Evolutionary conservation across 129 eudicot species (phyloP).

Genomic region (Mikania micrantha): DNA sequence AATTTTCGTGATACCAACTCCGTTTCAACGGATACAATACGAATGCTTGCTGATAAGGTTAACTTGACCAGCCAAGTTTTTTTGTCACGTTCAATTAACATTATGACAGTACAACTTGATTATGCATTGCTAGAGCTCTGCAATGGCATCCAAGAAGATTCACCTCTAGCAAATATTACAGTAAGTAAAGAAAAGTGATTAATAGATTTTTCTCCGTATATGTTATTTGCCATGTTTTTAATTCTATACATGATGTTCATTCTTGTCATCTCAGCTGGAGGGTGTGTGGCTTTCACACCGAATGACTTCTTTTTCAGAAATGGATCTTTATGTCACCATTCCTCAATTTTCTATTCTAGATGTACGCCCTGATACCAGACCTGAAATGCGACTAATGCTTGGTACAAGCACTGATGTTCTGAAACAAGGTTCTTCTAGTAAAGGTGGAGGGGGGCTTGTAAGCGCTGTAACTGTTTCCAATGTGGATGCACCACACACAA

Average conservation of each 20-base stretch:
- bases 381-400: constrained; percentile 97
- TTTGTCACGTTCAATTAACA: constrained; percentile 75
- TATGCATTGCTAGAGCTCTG: constrained; percentile 85
- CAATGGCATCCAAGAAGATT: constrained; percentile 69
- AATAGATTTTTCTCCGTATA: neutral
- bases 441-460: constrained; percentile 33
- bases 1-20: constrained; percentile 66
- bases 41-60: constrained; percentile 80
- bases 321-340: constrained; percentile 78
- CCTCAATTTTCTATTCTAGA: constrained; percentile 77
- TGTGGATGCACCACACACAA: constrained; percentile 57
- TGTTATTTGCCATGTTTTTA: neutral
- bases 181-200: constrained; percentile 41
- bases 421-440: constrained; percentile 39
- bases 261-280: constrained; percentile 57
- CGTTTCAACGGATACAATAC: constrained; percentile 60
- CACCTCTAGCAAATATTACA: constrained; percentile 71
- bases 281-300: constrained; percentile 90
- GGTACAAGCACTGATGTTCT: constrained; percentile 72
- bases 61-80: constrained; percentile 81
- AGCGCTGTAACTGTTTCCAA: constrained; percentile 32
- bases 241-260: neutral
- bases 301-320: constrained; percentile 89
- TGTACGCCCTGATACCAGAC: constrained; percentile 74
- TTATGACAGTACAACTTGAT: constrained; percentile 61